Conservation (phyloP, 768 basidiomycete species). For the Porphyrellus cyaneotinctus region DNA sequence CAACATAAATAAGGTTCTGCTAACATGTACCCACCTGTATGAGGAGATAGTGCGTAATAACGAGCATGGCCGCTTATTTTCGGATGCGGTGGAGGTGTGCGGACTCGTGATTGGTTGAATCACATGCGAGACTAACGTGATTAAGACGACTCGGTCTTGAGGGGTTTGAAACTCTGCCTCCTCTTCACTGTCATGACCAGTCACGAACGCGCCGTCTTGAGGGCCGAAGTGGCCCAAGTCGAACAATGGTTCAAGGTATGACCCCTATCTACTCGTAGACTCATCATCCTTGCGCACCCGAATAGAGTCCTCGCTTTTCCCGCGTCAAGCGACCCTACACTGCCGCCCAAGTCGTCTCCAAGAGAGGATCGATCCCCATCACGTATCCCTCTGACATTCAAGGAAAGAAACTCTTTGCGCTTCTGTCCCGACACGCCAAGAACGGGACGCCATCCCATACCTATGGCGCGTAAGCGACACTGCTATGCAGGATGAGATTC, state of each 20-base stretch:
- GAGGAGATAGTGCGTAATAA: slow-evolving; percentile 26
- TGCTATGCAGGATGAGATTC: background rate
- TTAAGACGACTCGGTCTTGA: slow-evolving; percentile 27
- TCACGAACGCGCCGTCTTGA: slow-evolving; percentile 65
- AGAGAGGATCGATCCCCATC: slow-evolving; percentile 84
- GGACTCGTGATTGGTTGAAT: slow-evolving; percentile 17
- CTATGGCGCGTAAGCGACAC: slow-evolving; percentile 84
- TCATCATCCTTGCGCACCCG: background rate
- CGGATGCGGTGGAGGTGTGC: background rate
- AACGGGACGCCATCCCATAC: slow-evolving; percentile 85
- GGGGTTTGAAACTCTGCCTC: background rate
- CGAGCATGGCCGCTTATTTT: slow-evolving; percentile 4
- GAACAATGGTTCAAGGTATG: slow-evolving; percentile 91
- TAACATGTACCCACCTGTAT: background rate
- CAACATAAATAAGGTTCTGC: background rate
- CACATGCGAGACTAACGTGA: slow-evolving; percentile 11
- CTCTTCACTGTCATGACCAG: slow-evolving; percentile 44
- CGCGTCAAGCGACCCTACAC: slow-evolving; percentile 89
- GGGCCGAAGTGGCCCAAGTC: slow-evolving; percentile 77
- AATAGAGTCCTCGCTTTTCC: slow-evolving; percentile 82
- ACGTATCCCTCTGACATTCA: slow-evolving; percentile 81
- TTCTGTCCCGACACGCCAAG: slow-evolving; percentile 74
- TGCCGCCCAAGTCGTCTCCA: slow-evolving; percentile 88
- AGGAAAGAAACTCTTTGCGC: slow-evolving; percentile 81
- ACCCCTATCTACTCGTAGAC: slow-evolving; percentile 8